A percentile compares a stretch with the other conserved stretches of the same genome.
Conservation (phyloP, 495 filamentous ascomycete genomes). For the Podospora appendiculata region DNA sequence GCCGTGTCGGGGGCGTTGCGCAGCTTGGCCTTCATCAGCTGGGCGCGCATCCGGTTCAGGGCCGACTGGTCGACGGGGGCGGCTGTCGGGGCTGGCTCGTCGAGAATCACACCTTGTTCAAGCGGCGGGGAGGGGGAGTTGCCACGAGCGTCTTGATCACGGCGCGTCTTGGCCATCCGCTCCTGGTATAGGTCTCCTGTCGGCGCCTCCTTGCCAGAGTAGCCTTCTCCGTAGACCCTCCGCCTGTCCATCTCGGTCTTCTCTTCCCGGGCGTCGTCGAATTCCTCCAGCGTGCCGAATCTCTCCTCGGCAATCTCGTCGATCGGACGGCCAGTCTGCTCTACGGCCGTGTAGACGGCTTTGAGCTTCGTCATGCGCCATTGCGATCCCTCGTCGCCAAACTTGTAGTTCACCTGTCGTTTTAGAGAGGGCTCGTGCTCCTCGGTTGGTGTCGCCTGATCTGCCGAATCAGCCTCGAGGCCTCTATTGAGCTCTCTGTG, state of each 20-base stretch:
- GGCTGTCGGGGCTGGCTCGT: conserved; percentile 34
- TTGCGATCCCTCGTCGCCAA: conserved; percentile 81
- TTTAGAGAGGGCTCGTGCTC: conserved; percentile 37
- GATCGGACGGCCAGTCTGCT: conserved; percentile 60
- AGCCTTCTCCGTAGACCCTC: conserved; percentile 76
- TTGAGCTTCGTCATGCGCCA: conserved; percentile 96
- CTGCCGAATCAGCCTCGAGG: conserved; percentile 40
- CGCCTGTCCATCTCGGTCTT: conserved; percentile 85
- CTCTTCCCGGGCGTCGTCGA: conserved; percentile 93
- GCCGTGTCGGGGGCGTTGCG: conserved; percentile 62
- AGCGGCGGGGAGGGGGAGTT: conserved; percentile 10
- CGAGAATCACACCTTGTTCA: conserved; percentile 37
- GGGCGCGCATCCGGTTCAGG: conserved; percentile 83
- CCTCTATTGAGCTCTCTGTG: conserved; percentile 69
- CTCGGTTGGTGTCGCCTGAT: not conserved
- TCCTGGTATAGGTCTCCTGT: conserved; percentile 81
- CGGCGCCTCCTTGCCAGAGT: conserved; percentile 81
- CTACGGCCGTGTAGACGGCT: conserved; percentile 71
- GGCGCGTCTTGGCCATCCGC: conserved; percentile 30
- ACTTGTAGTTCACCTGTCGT: conserved; percentile 70
- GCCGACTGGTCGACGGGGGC: conserved; percentile 60
- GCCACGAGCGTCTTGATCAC: not conserved
- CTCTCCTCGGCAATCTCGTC: conserved; percentile 77
- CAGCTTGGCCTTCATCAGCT: conserved; percentile 90
- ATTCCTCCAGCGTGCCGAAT: conserved; percentile 71